Evolutionary conservation across 192 early-diverging fungal species (phyloP), one percentile per base, ranked within the genome.

Genomic region (Umbelopsis vinacea): DNA sequence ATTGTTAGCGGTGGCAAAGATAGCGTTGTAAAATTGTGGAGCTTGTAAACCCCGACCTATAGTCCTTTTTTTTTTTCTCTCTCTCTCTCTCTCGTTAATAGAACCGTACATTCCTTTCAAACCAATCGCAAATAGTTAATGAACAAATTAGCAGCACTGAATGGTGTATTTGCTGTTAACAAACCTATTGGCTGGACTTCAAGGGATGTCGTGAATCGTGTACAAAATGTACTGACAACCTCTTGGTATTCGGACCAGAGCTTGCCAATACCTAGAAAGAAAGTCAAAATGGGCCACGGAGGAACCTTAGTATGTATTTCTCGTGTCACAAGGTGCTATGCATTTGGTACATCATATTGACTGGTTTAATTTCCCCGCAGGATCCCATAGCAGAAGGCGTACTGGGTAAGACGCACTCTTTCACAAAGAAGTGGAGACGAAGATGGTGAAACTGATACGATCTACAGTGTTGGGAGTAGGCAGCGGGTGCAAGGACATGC

Each of bases 21-120:
- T 54, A 88, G 86, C 7, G 76, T 87, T 21, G 85, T 92, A 22
- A 90, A 89, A 66, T 33, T 91, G 55, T 93, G 92, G 92, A 78
- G 79, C 52, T 74, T 87, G 40, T 89, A 63, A 33, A 63, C 57
- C 57, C 57, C 26, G 33, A 63, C 35, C 11, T 37, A 17, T 19
- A 8, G 11, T 21, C 48, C 9, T 50, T 50, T 50, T n/a, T 52
- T 15, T 52, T 33, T 63, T 67, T 11, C 47, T 55, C 33, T 43
- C n/a, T 52, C 23, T 14, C 14, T 26, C 54, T 67, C n/a, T 37
- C 38, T 40, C 8, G 21, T 54, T 33, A 8, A 63, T 63, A 63
- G 57, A 43, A 63, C 57, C 33, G 26, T 63, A 38, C 57, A 63
- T 63, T 63, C 33, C 26, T 63, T n/a, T 26, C 11, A 37, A 63